Base-by-base conservation (phyloP, 2,329 filamentous ascomycete genomes). In the Zasmidium cellare region DNA sequence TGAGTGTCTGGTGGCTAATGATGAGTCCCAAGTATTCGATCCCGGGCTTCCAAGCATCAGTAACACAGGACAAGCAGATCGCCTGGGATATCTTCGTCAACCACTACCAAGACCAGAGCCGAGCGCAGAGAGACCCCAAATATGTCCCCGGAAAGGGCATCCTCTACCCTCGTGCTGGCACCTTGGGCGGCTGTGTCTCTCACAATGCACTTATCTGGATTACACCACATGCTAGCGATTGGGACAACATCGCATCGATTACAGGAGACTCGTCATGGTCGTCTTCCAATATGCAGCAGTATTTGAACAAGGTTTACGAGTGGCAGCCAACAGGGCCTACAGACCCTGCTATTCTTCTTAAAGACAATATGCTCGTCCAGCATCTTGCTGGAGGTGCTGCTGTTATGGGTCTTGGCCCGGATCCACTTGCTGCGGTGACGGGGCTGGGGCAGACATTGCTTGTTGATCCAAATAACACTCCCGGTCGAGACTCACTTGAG, bases 201-300 rank as follows among this genome's bases (percentile, higher is more conserved):
- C 85, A 88, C 72, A 85, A 86, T 44, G 84, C 83, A 3, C 71
- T 86, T 41, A 81, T 88, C 52, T 77, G 80, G 23, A 75, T 86
- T 31, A 81, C 84, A 57, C 84, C 85, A 0, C 62, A 84, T 57
- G 76, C 81, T 45, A 80, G 78, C 22, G 86, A 88, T 69, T 88
- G 83, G 73, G 76, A 85, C 51, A 73, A 81, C 62, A 82, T 88
- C 56, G 80, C 79, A 1, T 69, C 71, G 11, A 67, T 87, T 20
- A 88, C 85, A 1, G 84, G 84, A 2, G 85, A 88, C 62, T 62
- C 69, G 1, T 83, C 82, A 0, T 88, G 85, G 85, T 72, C 75
- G 0, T 73, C 83, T 0, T 69, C 72, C 0, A 84, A 83, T 56
- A 87, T 87, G 84, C 76, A 82, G 57, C 72, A 79, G 57, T 83